Evolutionary conservation across 2,329 filamentous ascomycete species (phyloP).

Genomic region (Rhinocladiella mackenziei): DNA sequence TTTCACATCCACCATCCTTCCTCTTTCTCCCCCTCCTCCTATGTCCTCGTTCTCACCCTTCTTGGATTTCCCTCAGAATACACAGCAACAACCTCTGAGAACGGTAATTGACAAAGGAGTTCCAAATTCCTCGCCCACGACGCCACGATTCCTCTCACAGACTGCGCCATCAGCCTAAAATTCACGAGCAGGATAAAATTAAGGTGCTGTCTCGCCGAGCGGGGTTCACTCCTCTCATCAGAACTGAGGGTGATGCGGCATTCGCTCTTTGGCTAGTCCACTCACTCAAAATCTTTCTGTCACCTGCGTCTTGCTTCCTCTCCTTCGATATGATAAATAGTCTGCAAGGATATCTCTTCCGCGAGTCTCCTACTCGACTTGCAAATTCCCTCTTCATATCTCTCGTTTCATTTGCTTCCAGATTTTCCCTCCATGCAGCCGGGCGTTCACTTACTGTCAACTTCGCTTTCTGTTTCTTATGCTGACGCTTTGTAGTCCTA

Average conservation of each 20-base stretch:
- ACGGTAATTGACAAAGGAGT: too few relatives aligned
- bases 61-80: too few relatives aligned
- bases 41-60: too few relatives aligned
- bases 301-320: slow-evolving; percentile 11
- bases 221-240: too few relatives aligned
- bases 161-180: neutral
- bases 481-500: neutral
- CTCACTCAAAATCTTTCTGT: slow-evolving; percentile 11
- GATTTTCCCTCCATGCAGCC: neutral
- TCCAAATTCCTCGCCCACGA: too few relatives aligned
- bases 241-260: slow-evolving; percentile 10
- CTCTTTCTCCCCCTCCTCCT: too few relatives aligned
- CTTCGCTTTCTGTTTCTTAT: neutral
- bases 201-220: slow-evolving; percentile 10
- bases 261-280: slow-evolving; percentile 15
- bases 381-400: too few relatives aligned
- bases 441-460: neutral
- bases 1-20: too few relatives aligned
- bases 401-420: too few relatives aligned
- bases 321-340: slow-evolving; percentile 11
- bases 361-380: slow-evolving; percentile 5
- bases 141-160: neutral
- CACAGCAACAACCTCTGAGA: too few relatives aligned
- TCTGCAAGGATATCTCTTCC: slow-evolving; percentile 20
- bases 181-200: neutral